These are phyloP conservation scores for Lachnellula subtilissima DNA, from an alignment of 2,329 filamentous ascomycete species.

Conservation along the genomic window DNA sequence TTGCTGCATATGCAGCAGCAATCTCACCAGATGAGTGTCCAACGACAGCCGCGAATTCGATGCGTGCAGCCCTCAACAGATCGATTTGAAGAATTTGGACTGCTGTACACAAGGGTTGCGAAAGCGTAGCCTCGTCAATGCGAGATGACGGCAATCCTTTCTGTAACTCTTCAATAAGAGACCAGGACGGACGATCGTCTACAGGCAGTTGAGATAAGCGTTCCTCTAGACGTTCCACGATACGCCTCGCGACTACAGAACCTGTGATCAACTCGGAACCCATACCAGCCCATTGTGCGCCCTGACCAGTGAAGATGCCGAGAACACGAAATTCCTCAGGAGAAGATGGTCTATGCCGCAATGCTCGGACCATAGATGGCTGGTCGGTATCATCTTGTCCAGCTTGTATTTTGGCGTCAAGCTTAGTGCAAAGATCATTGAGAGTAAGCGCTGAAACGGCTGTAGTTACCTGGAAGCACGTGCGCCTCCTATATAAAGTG, in stretches of 20 bases:
- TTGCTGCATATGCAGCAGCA: constrained; percentile 35
- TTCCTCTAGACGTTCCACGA: neutral
- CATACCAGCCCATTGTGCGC: constrained; percentile 9
- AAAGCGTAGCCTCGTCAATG: constrained; percentile 30
- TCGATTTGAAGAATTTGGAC: constrained; percentile 41
- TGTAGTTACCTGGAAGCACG: too few species aligned
- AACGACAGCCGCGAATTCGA: constrained; percentile 34
- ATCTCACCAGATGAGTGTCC: constrained; percentile 35
- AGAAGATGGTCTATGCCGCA: too few species aligned
- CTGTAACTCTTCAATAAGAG: constrained; percentile 31
- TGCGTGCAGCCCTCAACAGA: constrained; percentile 37
- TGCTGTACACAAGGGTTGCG: constrained; percentile 40
- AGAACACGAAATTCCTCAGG: too few species aligned
- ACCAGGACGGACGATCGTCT: constrained; percentile 13
- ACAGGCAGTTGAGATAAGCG: neutral
- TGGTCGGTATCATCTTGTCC: too few species aligned
- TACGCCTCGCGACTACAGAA: neutral
- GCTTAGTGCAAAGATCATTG: neutral
- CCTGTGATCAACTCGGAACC: constrained; percentile 8
- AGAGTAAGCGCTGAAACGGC: neutral
- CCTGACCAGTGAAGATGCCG: constrained; percentile 11
- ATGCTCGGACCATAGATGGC: neutral
- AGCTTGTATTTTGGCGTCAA: neutral
- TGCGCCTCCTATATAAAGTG: too few species aligned
- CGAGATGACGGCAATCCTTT: constrained; percentile 26